Evolutionary conservation across 1,139 yeast genomes (phyloP).

Genomic region (Arxiozyma slooffiae): DNA sequence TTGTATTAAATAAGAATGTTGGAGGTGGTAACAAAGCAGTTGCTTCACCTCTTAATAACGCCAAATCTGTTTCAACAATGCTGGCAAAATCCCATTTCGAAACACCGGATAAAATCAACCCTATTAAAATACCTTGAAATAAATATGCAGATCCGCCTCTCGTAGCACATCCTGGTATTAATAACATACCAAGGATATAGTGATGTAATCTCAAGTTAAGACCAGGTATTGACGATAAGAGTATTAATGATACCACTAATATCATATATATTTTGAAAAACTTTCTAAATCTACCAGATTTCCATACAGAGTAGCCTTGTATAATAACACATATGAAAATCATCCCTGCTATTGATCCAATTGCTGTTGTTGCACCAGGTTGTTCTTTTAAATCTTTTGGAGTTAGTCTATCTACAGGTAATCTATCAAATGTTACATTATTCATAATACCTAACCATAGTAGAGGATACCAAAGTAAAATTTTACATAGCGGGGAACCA

Average conservation of each 20-base stretch:
- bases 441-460: slow-evolving; percentile 83
- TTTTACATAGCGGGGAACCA: slow-evolving; percentile 43
- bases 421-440: slow-evolving; percentile 75
- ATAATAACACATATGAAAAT: slow-evolving; percentile 48
- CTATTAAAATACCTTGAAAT: slow-evolving; percentile 78
- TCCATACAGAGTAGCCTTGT: slow-evolving; percentile 77
- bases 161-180: slow-evolving; percentile 83
- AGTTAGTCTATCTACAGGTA: slow-evolving; percentile 81
- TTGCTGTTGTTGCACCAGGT: slow-evolving; percentile 68
- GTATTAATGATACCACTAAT: slow-evolving; percentile 39
- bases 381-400: slow-evolving; percentile 57
- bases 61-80: slow-evolving; percentile 64
- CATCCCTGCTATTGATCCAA: slow-evolving; percentile 39
- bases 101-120: slow-evolving; percentile 73
- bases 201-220: slow-evolving; percentile 79
- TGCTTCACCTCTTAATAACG: slow-evolving; percentile 69
- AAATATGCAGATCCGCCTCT: slow-evolving; percentile 58
- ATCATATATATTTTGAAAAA: slow-evolving; percentile 45
- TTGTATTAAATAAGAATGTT: slow-evolving; percentile 27
- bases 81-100: slow-evolving; percentile 93
- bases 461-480: slow-evolving; percentile 63
- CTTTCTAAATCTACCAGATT: slow-evolving; percentile 57
- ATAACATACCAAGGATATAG: slow-evolving; percentile 67
- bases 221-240: slow-evolving; percentile 51
- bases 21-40: slow-evolving; percentile 54